Conservation (phyloP, 768 basidiomycete genomes). For the Calvatia gigantea region DNA sequence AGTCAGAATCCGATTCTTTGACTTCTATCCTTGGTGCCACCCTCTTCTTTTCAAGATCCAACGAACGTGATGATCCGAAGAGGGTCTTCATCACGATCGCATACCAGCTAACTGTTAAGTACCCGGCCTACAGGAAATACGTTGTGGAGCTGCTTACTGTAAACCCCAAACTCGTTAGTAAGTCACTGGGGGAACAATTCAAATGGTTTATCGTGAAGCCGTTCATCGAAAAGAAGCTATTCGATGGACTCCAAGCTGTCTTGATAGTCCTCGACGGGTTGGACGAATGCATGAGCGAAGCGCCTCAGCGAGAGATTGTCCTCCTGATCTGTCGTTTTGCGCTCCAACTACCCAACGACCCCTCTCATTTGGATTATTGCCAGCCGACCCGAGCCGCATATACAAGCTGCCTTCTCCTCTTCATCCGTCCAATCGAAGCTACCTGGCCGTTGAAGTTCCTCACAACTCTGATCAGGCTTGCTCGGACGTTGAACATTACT, state of each 20-base stretch:
- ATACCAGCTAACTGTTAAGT: not conserved
- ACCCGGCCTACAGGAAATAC: not conserved
- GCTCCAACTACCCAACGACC: not conserved
- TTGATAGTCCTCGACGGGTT: not conserved
- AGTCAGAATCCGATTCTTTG: not conserved
- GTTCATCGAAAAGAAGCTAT: not conserved
- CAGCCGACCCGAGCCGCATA: not conserved
- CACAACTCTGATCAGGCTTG: slow-evolving; percentile 11
- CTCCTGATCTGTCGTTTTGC: not conserved
- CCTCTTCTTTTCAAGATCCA: not conserved
- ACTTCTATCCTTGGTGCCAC: not conserved
- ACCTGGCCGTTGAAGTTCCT: slow-evolving; percentile 1
- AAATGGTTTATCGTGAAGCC: too few relatives aligned
- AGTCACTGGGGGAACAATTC: not conserved
- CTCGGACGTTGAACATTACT: slow-evolving; percentile 16
- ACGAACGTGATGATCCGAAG: not conserved
- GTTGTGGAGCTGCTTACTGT: not conserved
- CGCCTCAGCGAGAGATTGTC: not conserved
- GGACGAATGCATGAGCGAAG: not conserved
- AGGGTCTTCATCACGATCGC: not conserved
- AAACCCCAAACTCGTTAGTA: not conserved
- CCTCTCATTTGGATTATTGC: too few relatives aligned
- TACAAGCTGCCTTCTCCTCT: too few relatives aligned
- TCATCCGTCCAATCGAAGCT: too few relatives aligned
- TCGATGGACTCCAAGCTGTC: not conserved